Percentiles rank a stretch among this genome's conserved stretches.
phyloP scores from a whole-genome alignment of 495 filamentous ascomycete genomes.

The Podospora pseudocomata region DNA sequence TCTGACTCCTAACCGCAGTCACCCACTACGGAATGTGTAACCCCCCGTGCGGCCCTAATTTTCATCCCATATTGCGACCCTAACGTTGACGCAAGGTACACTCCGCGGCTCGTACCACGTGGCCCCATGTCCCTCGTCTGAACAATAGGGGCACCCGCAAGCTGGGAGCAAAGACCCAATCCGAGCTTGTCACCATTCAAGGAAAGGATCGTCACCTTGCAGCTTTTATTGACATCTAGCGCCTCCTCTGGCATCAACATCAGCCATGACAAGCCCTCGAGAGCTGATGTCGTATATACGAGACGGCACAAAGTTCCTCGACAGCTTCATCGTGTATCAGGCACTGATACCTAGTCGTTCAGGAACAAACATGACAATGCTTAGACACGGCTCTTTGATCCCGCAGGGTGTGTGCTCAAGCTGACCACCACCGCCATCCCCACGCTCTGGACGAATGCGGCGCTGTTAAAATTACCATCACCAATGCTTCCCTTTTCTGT shows the following conservation, averaged over 20 bases:
- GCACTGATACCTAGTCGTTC: not conserved
- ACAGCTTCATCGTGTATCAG: not conserved
- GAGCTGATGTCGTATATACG: not conserved
- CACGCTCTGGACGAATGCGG: not conserved
- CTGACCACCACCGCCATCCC: not conserved
- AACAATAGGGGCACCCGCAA: not conserved
- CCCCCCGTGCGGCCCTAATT: not conserved
- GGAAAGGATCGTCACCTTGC: not conserved
- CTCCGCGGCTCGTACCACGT: not conserved
- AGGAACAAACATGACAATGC: not conserved
- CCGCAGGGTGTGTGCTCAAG: not conserved
- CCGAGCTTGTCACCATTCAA: not conserved
- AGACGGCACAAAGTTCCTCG: not conserved
- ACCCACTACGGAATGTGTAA: not conserved
- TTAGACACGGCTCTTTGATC: not conserved
- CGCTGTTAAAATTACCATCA: constrained; percentile 3
- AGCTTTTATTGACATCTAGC: constrained; percentile 1
- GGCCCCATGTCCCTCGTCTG: not conserved
- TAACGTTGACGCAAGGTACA: not conserved
- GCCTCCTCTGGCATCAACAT: not conserved
- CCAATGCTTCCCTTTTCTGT: constrained; percentile 1
- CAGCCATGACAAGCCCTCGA: not conserved
- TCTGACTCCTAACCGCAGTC: not conserved
- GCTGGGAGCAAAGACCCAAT: not conserved
- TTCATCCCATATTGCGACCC: not conserved